Evolutionary conservation across 2,329 filamentous ascomycete genomes (phyloP).

Genomic region (Rutstroemia sp.): DNA sequence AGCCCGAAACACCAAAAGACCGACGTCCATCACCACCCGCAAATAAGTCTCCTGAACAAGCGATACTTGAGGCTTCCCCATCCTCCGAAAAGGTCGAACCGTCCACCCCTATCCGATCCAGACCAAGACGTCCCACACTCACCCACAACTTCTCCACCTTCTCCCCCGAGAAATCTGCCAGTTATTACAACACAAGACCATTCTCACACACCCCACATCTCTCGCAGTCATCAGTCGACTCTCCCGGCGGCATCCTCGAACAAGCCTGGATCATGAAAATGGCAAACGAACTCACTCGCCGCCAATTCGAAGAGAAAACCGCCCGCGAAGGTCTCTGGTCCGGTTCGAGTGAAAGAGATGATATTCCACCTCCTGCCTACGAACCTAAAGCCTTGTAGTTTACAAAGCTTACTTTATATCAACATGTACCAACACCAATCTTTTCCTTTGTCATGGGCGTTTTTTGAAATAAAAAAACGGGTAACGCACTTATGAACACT

Average conservation of each 20-base stretch:
- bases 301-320: conserved; percentile 80
- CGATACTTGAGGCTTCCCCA: conserved; percentile 11
- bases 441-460: conserved; percentile 1
- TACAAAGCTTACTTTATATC: not conserved
- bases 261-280: conserved; percentile 85
- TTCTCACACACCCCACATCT: conserved; percentile 17
- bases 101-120: conserved; percentile 14
- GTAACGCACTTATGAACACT: conserved; percentile 7
- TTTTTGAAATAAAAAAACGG: not conserved
- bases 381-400: conserved; percentile 32
- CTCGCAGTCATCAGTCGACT: conserved; percentile 1
- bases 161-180: conserved; percentile 16
- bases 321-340: conserved; percentile 38
- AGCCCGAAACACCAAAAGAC: conserved; percentile 31
- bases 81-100: conserved; percentile 13
- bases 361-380: conserved; percentile 55
- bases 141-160: conserved; percentile 11
- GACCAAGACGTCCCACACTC: conserved; percentile 12
- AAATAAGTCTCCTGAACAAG: conserved; percentile 13
- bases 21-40: conserved; percentile 2
- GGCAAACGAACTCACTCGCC: conserved; percentile 81
- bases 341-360: conserved; percentile 34
- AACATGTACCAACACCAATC: not conserved
- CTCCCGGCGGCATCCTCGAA: conserved; percentile 34
- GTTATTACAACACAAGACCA: conserved; percentile 1